Evolutionary conservation across 441 rosid genomes (phyloP).

Genomic region (Viola pubescens): DNA sequence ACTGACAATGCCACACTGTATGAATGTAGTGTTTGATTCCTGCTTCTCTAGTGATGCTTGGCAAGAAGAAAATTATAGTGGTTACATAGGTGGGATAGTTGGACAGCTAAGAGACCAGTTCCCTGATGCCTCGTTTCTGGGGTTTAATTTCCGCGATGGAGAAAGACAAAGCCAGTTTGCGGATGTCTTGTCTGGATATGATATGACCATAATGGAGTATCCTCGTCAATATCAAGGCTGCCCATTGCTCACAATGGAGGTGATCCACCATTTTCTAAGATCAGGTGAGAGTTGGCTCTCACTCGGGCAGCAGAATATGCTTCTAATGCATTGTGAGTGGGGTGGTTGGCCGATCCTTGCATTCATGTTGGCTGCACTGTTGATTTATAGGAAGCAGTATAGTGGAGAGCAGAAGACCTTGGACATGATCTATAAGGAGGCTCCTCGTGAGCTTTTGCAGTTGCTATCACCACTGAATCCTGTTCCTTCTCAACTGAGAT

Average conservation of each 20-base stretch:
- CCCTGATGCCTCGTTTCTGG: constrained; percentile 75
- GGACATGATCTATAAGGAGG: constrained; percentile 90
- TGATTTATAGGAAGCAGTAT: constrained; percentile 78
- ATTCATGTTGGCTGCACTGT: constrained; percentile 73
- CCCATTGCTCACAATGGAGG: constrained; percentile 70
- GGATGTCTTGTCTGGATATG: constrained; percentile 54
- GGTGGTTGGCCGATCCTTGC: constrained; percentile 90
- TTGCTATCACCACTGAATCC: constrained; percentile 78
- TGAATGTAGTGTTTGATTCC: constrained; percentile 66
- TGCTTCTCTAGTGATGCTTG: constrained; percentile 66
- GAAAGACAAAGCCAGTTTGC: constrained; percentile 50
- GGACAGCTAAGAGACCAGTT: constrained; percentile 62
- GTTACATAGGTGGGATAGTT: constrained; percentile 51
- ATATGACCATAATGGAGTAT: constrained; percentile 92
- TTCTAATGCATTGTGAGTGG: constrained; percentile 85
- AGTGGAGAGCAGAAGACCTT: constrained; percentile 80
- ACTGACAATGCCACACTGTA: constrained; percentile 18
- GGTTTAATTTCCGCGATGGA: constrained; percentile 79
- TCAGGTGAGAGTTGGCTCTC: constrained; percentile 97
- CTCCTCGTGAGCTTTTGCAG: constrained; percentile 81
- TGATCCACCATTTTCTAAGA: constrained; percentile 81
- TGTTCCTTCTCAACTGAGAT: constrained; percentile 77
- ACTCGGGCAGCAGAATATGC: constrained; percentile 61
- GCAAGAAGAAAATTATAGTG: constrained; percentile 61
- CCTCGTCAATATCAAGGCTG: constrained; percentile 92